Conservation (phyloP, 2,329 filamentous ascomycete genomes). For the Alternaria consortialis region DNA sequence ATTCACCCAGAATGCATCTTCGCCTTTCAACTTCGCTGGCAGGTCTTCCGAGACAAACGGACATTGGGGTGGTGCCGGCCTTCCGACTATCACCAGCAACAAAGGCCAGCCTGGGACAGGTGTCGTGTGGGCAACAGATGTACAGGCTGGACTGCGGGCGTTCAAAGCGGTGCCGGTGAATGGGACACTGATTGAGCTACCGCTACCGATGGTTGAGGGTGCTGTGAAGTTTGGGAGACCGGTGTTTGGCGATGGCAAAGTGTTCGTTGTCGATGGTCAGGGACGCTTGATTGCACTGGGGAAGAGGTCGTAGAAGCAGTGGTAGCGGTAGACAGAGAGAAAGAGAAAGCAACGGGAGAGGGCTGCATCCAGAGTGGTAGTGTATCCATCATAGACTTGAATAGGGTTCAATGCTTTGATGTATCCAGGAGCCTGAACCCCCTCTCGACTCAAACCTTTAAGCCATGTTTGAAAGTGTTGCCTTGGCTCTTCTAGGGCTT, state of each 20-base stretch:
- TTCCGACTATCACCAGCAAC: constrained; percentile 52
- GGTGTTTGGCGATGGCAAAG: constrained; percentile 51
- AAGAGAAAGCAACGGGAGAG: neutral
- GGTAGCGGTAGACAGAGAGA: neutral
- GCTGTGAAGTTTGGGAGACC: constrained; percentile 53
- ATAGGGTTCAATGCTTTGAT: too few species aligned
- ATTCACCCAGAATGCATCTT: constrained; percentile 23
- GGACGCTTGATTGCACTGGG: constrained; percentile 21
- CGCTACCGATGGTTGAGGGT: constrained; percentile 50
- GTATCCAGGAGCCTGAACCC: neutral
- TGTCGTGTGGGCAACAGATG: constrained; percentile 53
- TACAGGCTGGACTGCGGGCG: constrained; percentile 51
- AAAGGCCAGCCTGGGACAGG: constrained; percentile 42
- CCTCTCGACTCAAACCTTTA: neutral
- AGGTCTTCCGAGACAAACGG: constrained; percentile 36
- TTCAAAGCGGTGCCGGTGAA: constrained; percentile 54
- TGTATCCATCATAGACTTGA: neutral
- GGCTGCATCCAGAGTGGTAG: constrained; percentile 16
- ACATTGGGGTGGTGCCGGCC: constrained; percentile 41
- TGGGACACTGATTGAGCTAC: constrained; percentile 48
- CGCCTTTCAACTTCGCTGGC: constrained; percentile 41
- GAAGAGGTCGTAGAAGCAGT: neutral
- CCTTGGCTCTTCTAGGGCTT: neutral
- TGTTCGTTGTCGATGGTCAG: constrained; percentile 36
- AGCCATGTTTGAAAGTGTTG: neutral